Evolutionary conservation across 208 protist species (phyloP).

Genomic region (Trypanosomatidae sp.): DNA sequence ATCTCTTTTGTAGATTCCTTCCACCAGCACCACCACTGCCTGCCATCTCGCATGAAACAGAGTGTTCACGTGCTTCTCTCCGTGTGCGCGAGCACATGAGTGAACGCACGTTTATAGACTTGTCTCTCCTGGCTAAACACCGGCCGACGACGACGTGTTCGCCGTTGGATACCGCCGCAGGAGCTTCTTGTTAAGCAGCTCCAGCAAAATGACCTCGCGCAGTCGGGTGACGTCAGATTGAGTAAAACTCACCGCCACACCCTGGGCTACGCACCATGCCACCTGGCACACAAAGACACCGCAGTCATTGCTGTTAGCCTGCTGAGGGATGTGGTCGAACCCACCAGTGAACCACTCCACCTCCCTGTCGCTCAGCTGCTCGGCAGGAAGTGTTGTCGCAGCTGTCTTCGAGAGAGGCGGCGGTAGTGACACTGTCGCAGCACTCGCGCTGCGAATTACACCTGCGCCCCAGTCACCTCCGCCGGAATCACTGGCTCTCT

Average conservation of each 20-base stretch:
- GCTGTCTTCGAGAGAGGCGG: not conserved
- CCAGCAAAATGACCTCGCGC: constrained; percentile 57
- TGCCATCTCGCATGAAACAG: not conserved
- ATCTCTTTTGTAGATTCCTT: not conserved
- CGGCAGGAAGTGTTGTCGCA: constrained; percentile 12
- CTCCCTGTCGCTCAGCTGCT: constrained; percentile 26
- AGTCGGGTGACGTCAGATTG: constrained; percentile 43
- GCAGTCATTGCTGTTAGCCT: constrained; percentile 76
- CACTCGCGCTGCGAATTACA: not conserved
- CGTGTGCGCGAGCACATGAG: not conserved
- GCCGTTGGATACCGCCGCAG: constrained; percentile 57
- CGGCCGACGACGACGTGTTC: constrained; percentile 36
- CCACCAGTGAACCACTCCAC: constrained; percentile 43
- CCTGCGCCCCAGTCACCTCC: not conserved
- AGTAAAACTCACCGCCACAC: constrained; percentile 51
- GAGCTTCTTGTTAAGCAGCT: constrained; percentile 46
- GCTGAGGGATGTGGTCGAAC: constrained; percentile 53
- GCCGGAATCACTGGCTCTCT: not conserved
- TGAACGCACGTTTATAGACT: not conserved
- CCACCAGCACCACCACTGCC: not conserved
- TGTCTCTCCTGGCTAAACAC: constrained; percentile 20
- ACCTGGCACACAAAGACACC: constrained; percentile 82
- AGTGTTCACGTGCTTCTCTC: not conserved
- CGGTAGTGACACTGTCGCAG: constrained; percentile 1
- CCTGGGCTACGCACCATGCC: constrained; percentile 69